Evolutionary conservation across 225 moss, liverwort and hornwort genomes (phyloP).

Genomic region (Anthoceros angustus): DNA sequence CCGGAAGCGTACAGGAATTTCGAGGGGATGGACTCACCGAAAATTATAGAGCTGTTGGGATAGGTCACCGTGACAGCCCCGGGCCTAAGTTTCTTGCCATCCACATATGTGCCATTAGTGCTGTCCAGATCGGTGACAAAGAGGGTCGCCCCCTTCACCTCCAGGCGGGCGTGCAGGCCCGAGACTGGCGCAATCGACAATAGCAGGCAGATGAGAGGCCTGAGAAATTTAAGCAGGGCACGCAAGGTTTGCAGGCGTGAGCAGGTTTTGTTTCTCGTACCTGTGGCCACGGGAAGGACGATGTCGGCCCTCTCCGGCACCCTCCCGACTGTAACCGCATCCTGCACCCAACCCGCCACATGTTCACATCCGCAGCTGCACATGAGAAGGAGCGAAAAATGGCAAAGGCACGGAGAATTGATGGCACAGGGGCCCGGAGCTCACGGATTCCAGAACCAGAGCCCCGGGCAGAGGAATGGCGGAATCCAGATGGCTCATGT

Average conservation of each 20-base stretch:
- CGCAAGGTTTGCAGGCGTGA: no score
- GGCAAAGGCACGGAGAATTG: background rate
- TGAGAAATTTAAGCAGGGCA: background rate
- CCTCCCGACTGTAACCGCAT: conserved; percentile 46
- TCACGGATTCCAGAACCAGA: conserved; percentile 50
- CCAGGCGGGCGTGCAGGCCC: conserved; percentile 55
- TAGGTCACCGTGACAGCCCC: conserved; percentile 48
- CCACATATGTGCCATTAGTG: conserved; percentile 69
- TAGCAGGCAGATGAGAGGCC: background rate
- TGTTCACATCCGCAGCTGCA: background rate
- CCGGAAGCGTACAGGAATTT: no score
- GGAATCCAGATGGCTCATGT: conserved; percentile 36
- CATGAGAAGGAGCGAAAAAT: background rate
- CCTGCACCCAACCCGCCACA: conserved; percentile 20
- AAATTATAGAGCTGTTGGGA: conserved; percentile 45
- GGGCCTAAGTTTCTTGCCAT: conserved; percentile 51
- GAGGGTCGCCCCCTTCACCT: conserved; percentile 40
- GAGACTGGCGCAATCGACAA: conserved; percentile 25
- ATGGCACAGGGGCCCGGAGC: background rate
- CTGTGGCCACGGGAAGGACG: conserved; percentile 49
- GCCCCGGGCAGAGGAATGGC: conserved; percentile 51
- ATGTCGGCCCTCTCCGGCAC: conserved; percentile 44
- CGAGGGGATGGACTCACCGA: conserved; percentile 21
- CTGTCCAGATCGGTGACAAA: conserved; percentile 54
- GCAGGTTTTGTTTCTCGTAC: conserved; percentile 14